Evolutionary conservation across 805 yeast species (phyloP).

Genomic region (Metschnikowia shivogae): DNA sequence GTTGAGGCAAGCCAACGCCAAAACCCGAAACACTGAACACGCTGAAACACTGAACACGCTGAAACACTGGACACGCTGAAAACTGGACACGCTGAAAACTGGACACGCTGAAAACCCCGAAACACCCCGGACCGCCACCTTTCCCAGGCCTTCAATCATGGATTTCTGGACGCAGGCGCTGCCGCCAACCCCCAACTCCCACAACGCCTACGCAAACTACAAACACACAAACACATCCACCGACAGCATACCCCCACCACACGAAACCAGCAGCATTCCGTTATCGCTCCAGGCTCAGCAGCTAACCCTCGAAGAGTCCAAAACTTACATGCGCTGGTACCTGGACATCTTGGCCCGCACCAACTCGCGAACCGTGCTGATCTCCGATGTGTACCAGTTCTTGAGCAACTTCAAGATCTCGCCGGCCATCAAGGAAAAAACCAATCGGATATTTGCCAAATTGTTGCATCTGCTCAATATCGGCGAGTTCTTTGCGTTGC

Average conservation of each 20-base stretch:
- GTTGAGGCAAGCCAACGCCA: too few relatives aligned
- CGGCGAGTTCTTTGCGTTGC: slow-evolving; percentile 85
- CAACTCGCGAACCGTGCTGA: slow-evolving; percentile 58
- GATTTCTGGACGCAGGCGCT: slow-evolving; percentile 2
- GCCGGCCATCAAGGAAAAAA: slow-evolving; percentile 45
- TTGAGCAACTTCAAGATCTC: slow-evolving; percentile 71
- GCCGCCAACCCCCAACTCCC: not conserved
- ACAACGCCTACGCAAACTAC: not conserved
- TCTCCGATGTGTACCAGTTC: slow-evolving; percentile 77
- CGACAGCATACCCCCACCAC: slow-evolving; percentile 12
- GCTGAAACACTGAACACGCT: too few relatives aligned
- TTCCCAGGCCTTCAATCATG: too few relatives aligned
- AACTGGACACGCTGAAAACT: too few relatives aligned
- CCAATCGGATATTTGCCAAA: slow-evolving; percentile 48
- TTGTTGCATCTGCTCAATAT: slow-evolving; percentile 62
- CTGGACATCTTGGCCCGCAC: slow-evolving; percentile 74
- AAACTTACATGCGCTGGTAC: slow-evolving; percentile 91
- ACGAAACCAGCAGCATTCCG: slow-evolving; percentile 46
- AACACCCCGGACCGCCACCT: too few relatives aligned
- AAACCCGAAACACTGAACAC: too few relatives aligned
- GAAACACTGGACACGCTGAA: too few relatives aligned
- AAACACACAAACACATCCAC: slow-evolving; percentile 12
- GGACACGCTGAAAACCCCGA: too few relatives aligned
- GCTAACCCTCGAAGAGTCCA: slow-evolving; percentile 70
- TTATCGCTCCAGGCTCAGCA: slow-evolving; percentile 63